Evolutionary conservation across 1,139 yeast species (phyloP), one percentile per base, ranked within the genome.

Genomic region (Hyphopichia fennica): DNA sequence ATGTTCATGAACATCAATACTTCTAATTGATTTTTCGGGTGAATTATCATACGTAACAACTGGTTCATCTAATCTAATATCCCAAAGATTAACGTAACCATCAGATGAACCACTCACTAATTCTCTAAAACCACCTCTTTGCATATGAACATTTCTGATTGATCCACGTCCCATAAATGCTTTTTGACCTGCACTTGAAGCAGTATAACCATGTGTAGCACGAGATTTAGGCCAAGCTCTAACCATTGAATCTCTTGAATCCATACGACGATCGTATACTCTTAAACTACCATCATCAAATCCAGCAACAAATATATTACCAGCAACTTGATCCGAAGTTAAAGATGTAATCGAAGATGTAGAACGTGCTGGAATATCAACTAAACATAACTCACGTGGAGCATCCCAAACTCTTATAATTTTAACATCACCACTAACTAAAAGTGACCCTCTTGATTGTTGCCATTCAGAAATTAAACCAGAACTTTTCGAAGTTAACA

Each of bases 341-440:
- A 93, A 71, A 0, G 96, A 77, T 0, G 96, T 87, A 42, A 93
- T 86, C 11, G 95, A 83, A n/a, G 95, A 83, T 0, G 96, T 83
- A 0, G 96, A 87, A 45, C 96, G 75, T 0, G 96, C 95, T 0
- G 98, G 96, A 40, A 93, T 85, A 57, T 91, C 97, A 23, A 81
- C 81, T 41, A 87, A 73, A 58, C 96, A 86, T 42, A 87, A 72
- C 58, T 93, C 99, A 35, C 97, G 74, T 15, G 96, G 95, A 0
- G 98, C 98, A 66, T 93, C 99, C 99, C 99, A 93, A 1, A 91
- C 75, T 46, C 96, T 72, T 41, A 93, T 89, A 25, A 90, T 83
- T 51, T 91, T 88, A 10, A 89, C 96, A 68, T 93, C 99, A 38
- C 99, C 99, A 41, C 96, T 91, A 1, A 89, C 96, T 41, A 93